Percentiles rank a stretch among this genome's conserved stretches.
phyloP scores from a whole-genome alignment of 2,329 filamentous ascomycete species.

The Chaetomium sp. region DNA sequence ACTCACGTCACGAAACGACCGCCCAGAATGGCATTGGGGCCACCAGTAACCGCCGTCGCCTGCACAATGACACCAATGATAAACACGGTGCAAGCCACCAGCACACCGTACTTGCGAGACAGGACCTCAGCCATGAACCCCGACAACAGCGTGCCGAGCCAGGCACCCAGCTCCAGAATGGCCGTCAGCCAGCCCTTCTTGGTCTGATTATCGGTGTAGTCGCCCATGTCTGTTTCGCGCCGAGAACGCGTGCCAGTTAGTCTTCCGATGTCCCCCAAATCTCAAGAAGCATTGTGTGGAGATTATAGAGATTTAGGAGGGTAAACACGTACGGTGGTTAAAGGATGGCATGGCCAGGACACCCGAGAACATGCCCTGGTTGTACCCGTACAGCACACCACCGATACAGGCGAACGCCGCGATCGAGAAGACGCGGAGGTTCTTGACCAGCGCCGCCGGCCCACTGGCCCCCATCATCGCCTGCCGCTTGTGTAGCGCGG shows the following conservation, averaged over 20 bases:
- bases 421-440: slow-evolving; percentile 54
- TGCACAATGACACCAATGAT: slow-evolving; percentile 65
- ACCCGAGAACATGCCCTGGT: slow-evolving; percentile 71
- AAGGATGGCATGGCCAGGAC: slow-evolving; percentile 54
- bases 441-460: slow-evolving; percentile 49
- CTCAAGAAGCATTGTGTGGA: no score
- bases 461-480: slow-evolving; percentile 48
- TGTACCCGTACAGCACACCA: slow-evolving; percentile 62
- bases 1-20: slow-evolving; percentile 62
- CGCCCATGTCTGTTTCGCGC: slow-evolving; percentile 44
- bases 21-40: slow-evolving; percentile 56
- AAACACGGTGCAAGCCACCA: slow-evolving; percentile 61
- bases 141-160: slow-evolving; percentile 65
- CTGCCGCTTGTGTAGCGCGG: slow-evolving; percentile 45
- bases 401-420: slow-evolving; percentile 58
- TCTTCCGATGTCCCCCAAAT: no score
- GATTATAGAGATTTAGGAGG: background rate
- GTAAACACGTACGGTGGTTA: slow-evolving; percentile 39
- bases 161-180: slow-evolving; percentile 70
- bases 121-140: slow-evolving; percentile 65
- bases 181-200: slow-evolving; percentile 56
- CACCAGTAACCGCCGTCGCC: slow-evolving; percentile 50
- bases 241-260: no score
- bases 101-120: slow-evolving; percentile 62
- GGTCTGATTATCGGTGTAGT: slow-evolving; percentile 44